phyloP scores from a whole-genome alignment of 306 rosid species.

The Macrotyloma uniflorum region DNA sequence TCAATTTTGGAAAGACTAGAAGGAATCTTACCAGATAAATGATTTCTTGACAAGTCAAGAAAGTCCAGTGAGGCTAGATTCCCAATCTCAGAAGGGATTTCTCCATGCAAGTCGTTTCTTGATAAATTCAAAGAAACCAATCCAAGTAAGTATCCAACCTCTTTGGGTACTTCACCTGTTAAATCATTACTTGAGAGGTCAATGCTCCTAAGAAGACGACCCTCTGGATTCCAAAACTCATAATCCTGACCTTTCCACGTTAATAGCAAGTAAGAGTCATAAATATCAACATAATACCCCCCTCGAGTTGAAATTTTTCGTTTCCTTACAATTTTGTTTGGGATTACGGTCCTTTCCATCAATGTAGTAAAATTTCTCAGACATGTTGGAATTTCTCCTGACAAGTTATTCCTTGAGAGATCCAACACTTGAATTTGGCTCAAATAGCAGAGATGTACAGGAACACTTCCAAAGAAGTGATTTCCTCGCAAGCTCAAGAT shows the following conservation, averaged over 20 bases:
- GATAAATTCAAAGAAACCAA: conserved; percentile 33
- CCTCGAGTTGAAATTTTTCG: not conserved
- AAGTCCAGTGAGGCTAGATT: not conserved
- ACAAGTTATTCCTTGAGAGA: not conserved
- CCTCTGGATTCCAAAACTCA: not conserved
- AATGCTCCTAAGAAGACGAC: not conserved
- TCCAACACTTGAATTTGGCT: not conserved
- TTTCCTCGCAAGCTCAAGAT: not conserved
- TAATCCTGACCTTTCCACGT: not conserved
- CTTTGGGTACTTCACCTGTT: conserved; percentile 2
- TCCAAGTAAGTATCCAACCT: not conserved
- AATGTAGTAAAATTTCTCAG: not conserved
- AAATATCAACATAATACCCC: fast-evolving
- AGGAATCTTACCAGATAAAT: not conserved
- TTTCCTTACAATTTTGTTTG: not conserved
- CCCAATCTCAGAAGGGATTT: not conserved
- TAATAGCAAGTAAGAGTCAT: not conserved
- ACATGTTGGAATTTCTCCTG: not conserved
- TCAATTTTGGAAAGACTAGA: not conserved
- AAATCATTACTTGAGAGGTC: conserved; percentile 38
- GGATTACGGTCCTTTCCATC: not conserved
- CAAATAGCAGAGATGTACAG: not conserved
- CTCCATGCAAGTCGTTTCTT: not conserved
- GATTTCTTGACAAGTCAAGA: not conserved
- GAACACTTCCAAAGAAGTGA: not conserved